These are phyloP conservation scores for Phoenix roebelenii DNA, from an alignment of 176 grass and related monocot species.

Conservation along the genomic window DNA sequence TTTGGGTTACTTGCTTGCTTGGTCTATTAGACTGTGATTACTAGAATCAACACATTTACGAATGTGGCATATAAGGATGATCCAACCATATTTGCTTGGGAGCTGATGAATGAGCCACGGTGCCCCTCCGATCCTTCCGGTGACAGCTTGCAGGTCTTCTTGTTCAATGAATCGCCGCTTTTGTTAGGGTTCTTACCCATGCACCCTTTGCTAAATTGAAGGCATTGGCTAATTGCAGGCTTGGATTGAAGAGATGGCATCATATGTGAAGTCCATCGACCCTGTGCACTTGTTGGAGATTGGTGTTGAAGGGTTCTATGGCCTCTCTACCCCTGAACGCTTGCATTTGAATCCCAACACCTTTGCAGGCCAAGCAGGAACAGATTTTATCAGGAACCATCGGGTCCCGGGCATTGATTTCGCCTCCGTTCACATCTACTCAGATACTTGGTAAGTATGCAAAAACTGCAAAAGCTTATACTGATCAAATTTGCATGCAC, in stretches of 20 bases:
- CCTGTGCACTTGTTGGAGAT: conserved; percentile 45
- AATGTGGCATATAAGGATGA: conserved; percentile 71
- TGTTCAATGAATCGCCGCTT: not conserved
- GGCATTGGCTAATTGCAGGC: conserved; percentile 22
- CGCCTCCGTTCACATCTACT: conserved; percentile 75
- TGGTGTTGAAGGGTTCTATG: conserved; percentile 73
- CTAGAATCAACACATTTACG: conserved; percentile 61
- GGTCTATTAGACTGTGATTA: conserved; percentile 41
- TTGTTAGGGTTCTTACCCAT: too few species aligned
- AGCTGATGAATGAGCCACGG: conserved; percentile 77
- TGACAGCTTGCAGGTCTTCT: conserved; percentile 47
- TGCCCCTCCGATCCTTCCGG: conserved; percentile 73
- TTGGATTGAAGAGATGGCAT: conserved; percentile 86
- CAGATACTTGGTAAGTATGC: conserved; percentile 49
- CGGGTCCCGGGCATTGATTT: conserved; percentile 47
- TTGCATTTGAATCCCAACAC: conserved; percentile 39
- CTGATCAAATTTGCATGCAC: too few species aligned
- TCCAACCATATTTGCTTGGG: conserved; percentile 74
- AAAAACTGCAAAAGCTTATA: not conserved
- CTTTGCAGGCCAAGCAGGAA: conserved; percentile 45
- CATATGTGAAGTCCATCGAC: conserved; percentile 63
- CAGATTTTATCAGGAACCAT: conserved; percentile 80
- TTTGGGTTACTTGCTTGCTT: too few species aligned
- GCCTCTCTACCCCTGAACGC: conserved; percentile 49
- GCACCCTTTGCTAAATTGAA: conserved; percentile 5